phyloP scores from a whole-genome alignment of 2,329 filamentous ascomycete genomes.

The Aspergillus thermomutatus region DNA sequence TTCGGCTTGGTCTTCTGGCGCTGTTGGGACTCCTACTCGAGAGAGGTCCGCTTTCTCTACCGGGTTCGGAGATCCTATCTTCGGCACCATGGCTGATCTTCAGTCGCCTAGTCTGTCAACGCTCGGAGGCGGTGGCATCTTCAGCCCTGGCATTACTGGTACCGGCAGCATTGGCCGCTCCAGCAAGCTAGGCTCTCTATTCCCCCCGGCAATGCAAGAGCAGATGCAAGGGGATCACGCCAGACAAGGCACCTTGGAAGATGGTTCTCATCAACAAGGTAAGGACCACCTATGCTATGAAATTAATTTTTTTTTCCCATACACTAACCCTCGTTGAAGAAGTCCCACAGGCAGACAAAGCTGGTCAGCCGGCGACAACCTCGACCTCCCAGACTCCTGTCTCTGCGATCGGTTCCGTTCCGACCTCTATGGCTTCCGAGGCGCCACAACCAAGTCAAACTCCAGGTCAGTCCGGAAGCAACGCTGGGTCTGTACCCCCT shows the following conservation, averaged over 20 bases:
- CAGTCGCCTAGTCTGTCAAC: slow-evolving; percentile 50
- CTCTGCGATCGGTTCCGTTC: slow-evolving; percentile 33
- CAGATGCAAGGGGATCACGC: slow-evolving; percentile 68
- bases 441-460: slow-evolving; percentile 31
- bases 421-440: slow-evolving; percentile 30
- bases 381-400: slow-evolving; percentile 36
- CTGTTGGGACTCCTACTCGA: slow-evolving; percentile 69
- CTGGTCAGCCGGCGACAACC: slow-evolving; percentile 28
- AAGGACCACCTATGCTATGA: slow-evolving; percentile 21
- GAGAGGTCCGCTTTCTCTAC: slow-evolving; percentile 51
- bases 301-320: not conserved
- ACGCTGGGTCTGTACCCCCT: slow-evolving; percentile 63
- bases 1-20: slow-evolving; percentile 54
- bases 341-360: slow-evolving; percentile 26
- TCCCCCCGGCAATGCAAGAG: slow-evolving; percentile 84
- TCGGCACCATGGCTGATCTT: slow-evolving; percentile 72
- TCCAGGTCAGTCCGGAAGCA: slow-evolving; percentile 32
- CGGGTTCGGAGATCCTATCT: slow-evolving; percentile 61
- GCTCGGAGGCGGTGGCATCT: slow-evolving; percentile 51
- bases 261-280: slow-evolving; percentile 58
- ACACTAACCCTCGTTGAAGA: slow-evolving; percentile 15
- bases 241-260: slow-evolving; percentile 60
- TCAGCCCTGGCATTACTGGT: slow-evolving; percentile 58
- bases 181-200: slow-evolving; percentile 82
- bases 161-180: slow-evolving; percentile 68